Evolutionary conservation across 345 rosid species (phyloP).

Genomic region (Pistacia vera): DNA sequence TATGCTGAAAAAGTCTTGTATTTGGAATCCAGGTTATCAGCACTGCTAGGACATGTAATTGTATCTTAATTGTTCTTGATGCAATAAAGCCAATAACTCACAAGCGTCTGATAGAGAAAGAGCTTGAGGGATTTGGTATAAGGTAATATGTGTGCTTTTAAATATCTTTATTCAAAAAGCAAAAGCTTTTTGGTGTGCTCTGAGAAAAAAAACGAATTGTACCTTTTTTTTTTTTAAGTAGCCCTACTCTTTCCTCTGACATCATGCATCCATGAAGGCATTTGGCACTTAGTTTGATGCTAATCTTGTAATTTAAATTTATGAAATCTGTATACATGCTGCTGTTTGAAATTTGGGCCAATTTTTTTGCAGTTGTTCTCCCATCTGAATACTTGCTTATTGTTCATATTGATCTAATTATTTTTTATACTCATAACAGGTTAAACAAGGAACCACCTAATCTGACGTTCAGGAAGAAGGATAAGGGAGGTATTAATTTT

Average conservation of each 20-base stretch:
- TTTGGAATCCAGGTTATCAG: slow-evolving; percentile 77
- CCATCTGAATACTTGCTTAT: background rate
- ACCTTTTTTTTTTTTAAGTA: background rate
- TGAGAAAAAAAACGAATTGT: background rate
- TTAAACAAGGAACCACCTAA: slow-evolving; percentile 99
- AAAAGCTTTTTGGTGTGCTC: background rate
- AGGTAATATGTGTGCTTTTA: slow-evolving; percentile 44
- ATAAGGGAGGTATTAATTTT: slow-evolving; percentile 94
- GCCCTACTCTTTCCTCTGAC: background rate
- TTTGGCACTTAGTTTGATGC: background rate
- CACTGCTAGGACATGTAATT: slow-evolving; percentile 95
- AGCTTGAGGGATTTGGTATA: slow-evolving; percentile 99
- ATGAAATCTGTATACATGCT: background rate
- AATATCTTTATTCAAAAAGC: background rate
- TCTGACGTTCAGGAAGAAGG: slow-evolving; percentile 96
- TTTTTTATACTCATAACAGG: slow-evolving; percentile 40
- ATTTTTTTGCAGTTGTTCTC: background rate
- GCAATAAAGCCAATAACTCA: slow-evolving; percentile 99
- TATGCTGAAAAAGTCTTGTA: background rate
- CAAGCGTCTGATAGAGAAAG: slow-evolving; percentile 97
- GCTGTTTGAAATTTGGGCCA: background rate
- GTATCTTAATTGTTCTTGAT: slow-evolving; percentile 93
- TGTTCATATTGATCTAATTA: background rate
- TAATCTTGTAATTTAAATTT: background rate
- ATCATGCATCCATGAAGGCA: background rate